These are phyloP conservation scores for Knoxdaviesia capensis DNA, from an alignment of 2,329 filamentous ascomycete species.

Conservation along the genomic window DNA sequence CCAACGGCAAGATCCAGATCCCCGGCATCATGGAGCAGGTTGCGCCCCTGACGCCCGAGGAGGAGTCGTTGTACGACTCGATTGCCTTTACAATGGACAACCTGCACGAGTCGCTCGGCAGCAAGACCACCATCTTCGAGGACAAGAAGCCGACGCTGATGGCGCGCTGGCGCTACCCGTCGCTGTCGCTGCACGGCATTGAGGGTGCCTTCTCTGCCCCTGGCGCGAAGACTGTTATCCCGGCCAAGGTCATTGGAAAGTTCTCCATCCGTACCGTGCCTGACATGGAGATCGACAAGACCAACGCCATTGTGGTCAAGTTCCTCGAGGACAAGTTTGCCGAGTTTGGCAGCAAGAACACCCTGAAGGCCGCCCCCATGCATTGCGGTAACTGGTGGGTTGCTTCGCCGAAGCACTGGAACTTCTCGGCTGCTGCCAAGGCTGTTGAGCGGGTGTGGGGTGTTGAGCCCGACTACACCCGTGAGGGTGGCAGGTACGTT, in stretches of 20 bases:
- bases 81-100: conserved; percentile 96
- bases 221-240: conserved; percentile 95
- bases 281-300: conserved; percentile 84
- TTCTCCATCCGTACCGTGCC: conserved; percentile 96
- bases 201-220: conserved; percentile 88
- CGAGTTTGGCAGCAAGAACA: conserved; percentile 85
- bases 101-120: conserved; percentile 78
- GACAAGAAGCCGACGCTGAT: conserved; percentile 88
- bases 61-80: conserved; percentile 67
- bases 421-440: conserved; percentile 86
- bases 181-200: conserved; percentile 80
- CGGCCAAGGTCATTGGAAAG: conserved; percentile 92
- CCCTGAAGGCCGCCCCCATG: conserved; percentile 56
- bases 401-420: conserved; percentile 94
- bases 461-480: conserved; percentile 81
- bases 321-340: conserved; percentile 71
- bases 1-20: conserved; percentile 80
- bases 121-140: conserved; percentile 65
- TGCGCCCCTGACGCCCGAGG: conserved; percentile 67
- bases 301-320: conserved; percentile 69
- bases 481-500: conserved; percentile 72
- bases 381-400: conserved; percentile 99
- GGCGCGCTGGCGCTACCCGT: conserved; percentile 90
- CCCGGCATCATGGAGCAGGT: conserved; percentile 90
- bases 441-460: conserved; percentile 93